Conservation (phyloP, 352 stramenopile genomes). For the Phytopythium sindhum region DNA sequence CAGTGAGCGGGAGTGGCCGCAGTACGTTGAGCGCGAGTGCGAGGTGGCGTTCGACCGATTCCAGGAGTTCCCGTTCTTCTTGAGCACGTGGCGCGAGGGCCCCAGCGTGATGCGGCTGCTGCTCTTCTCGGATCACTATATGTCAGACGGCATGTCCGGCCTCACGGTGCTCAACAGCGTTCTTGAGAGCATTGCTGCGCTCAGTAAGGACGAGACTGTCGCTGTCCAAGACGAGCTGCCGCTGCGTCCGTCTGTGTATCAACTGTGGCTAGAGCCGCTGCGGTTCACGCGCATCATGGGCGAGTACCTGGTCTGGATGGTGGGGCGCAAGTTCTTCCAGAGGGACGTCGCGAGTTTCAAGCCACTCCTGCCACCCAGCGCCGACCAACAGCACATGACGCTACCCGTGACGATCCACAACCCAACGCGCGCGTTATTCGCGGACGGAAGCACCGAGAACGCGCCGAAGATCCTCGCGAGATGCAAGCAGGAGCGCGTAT, state of each 20-base stretch:
- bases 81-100: conserved; percentile 28
- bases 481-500: conserved; percentile 38
- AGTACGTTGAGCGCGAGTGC: conserved; percentile 32
- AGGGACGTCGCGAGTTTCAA: not conserved
- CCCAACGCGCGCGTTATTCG: conserved; percentile 36
- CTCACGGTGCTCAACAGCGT: conserved; percentile 33
- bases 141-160: conserved; percentile 38
- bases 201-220: not conserved
- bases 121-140: conserved; percentile 46
- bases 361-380: conserved; percentile 2
- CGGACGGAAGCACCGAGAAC: conserved; percentile 26
- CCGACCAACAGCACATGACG: conserved; percentile 5
- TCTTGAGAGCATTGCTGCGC: conserved; percentile 13
- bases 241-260: conserved; percentile 16
- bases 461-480: conserved; percentile 22
- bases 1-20: conserved; percentile 24
- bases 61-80: conserved; percentile 43
- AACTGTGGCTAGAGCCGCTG: conserved; percentile 11
- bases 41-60: conserved; percentile 37
- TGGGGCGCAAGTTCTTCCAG: not conserved
- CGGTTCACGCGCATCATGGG: not conserved
- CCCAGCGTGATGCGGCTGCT: conserved; percentile 21
- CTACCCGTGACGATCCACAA: conserved; percentile 14
- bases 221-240: conserved; percentile 9
- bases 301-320: conserved; percentile 1